Conservation (phyloP, 2,329 filamentous ascomycete genomes). For the Pseudogymnoascus sp. region DNA sequence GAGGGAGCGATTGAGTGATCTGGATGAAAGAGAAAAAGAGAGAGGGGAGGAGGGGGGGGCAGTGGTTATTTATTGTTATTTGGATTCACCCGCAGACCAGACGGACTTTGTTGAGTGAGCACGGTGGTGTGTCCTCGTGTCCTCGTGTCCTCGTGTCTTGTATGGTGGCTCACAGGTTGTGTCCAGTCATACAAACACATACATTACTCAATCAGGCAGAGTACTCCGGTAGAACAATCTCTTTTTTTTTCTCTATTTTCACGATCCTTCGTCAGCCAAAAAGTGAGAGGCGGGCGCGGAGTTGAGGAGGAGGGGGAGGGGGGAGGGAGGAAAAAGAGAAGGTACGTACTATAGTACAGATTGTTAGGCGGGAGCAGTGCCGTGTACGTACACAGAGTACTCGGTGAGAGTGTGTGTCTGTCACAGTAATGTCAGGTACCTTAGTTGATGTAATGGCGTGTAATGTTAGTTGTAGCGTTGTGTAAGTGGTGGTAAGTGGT, state of each 20-base stretch:
- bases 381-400: background rate
- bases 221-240: background rate
- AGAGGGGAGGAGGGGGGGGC: background rate
- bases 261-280: conserved; percentile 3
- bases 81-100: background rate
- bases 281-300: background rate
- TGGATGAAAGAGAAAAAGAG: background rate
- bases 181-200: background rate
- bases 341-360: background rate
- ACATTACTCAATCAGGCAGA: conserved; percentile 1
- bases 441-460: background rate
- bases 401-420: background rate
- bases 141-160: background rate
- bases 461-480: background rate
- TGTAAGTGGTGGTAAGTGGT: background rate
- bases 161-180: background rate
- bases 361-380: background rate
- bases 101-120: background rate
- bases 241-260: background rate
- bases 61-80: background rate
- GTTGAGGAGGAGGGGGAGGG: background rate
- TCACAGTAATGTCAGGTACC: background rate
- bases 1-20: background rate
- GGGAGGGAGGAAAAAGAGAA: background rate
- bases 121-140: background rate